These are phyloP conservation scores for Candida verbasci DNA, from an alignment of 805 yeast species.

Conservation along the genomic window DNA sequence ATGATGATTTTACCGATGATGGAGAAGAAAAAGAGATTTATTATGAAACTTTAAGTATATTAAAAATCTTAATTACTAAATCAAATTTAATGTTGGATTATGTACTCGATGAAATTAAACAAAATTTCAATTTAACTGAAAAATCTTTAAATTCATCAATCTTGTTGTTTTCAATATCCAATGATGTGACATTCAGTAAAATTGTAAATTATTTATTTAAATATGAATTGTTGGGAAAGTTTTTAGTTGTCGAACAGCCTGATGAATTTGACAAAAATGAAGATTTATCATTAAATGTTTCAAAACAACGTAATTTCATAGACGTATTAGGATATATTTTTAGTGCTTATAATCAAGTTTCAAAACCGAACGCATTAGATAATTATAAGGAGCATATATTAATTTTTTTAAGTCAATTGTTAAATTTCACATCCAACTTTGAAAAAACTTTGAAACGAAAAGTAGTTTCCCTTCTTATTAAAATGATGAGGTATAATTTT, in stretches of 20 bases:
- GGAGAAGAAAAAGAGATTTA: slow-evolving; percentile 28
- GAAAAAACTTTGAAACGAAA: slow-evolving; percentile 69
- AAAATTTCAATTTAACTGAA: slow-evolving; percentile 48
- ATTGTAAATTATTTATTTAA: slow-evolving; percentile 35
- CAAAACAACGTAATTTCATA: slow-evolving; percentile 56
- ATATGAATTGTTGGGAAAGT: slow-evolving; percentile 42
- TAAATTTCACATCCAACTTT: slow-evolving; percentile 60
- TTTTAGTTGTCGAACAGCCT: slow-evolving; percentile 18
- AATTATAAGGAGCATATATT: slow-evolving; percentile 63
- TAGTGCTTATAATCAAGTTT: slow-evolving; percentile 33
- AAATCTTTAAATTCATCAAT: slow-evolving; percentile 62
- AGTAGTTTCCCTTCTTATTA: slow-evolving; percentile 60
- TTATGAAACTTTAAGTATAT: slow-evolving; percentile 34
- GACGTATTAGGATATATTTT: slow-evolving; percentile 59
- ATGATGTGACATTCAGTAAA: slow-evolving; percentile 48
- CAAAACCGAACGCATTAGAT: slow-evolving; percentile 9
- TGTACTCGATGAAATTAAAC: slow-evolving; percentile 44
- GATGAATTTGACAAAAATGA: slow-evolving; percentile 16
- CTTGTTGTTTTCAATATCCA: slow-evolving; percentile 52
- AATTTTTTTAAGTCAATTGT: slow-evolving; percentile 61
- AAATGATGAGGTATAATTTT: slow-evolving; percentile 49
- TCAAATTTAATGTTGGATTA: slow-evolving; percentile 37
- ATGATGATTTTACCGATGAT: slow-evolving; percentile 22
- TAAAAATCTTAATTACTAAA: slow-evolving; percentile 35
- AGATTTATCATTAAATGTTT: slow-evolving; percentile 39